Percentiles rank a stretch among this genome's conserved stretches.
Conservation (phyloP, 2,329 filamentous ascomycete species). For the Lasiodiplodia theobromae region DNA sequence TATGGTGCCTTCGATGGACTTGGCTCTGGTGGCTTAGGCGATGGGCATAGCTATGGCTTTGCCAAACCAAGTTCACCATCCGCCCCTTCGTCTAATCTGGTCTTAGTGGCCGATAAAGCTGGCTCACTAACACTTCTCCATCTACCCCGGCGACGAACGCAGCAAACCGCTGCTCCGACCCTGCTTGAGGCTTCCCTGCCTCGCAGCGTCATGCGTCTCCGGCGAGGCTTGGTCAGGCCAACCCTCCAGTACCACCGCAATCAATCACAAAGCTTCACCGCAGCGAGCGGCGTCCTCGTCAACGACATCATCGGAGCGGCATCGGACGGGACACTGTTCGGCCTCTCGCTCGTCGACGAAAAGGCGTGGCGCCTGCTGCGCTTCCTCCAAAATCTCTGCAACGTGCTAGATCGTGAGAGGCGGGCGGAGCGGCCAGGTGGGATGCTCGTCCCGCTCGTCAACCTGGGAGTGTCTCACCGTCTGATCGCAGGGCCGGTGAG, state of each 20-base stretch:
- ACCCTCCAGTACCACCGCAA: constrained; percentile 40
- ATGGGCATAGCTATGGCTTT: constrained; percentile 2
- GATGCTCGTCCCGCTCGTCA: constrained; percentile 35
- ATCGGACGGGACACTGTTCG: constrained; percentile 60
- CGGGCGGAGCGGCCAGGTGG: constrained; percentile 16
- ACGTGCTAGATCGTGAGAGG: constrained; percentile 33
- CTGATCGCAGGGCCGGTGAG: constrained; percentile 19
- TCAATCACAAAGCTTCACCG: background rate
- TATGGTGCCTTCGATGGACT: background rate
- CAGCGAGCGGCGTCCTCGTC: constrained; percentile 49
- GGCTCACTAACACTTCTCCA: constrained; percentile 42
- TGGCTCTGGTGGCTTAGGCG: background rate
- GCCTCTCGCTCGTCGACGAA: constrained; percentile 69
- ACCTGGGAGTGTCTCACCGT: constrained; percentile 27
- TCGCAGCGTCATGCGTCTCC: constrained; percentile 55
- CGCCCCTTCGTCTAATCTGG: constrained; percentile 31
- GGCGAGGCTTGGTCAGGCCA: constrained; percentile 52
- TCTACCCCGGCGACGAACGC: constrained; percentile 34
- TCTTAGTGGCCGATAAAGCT: constrained; percentile 45
- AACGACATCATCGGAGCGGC: constrained; percentile 59
- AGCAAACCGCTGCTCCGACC: constrained; percentile 40
- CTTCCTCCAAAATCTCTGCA: constrained; percentile 72
- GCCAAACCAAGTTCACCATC: background rate
- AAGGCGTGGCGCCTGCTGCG: constrained; percentile 72
- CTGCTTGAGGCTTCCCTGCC: constrained; percentile 53